Evolutionary conservation across 176 grass and related monocot species (phyloP).

Genomic region (Triticum dicoccoides): DNA sequence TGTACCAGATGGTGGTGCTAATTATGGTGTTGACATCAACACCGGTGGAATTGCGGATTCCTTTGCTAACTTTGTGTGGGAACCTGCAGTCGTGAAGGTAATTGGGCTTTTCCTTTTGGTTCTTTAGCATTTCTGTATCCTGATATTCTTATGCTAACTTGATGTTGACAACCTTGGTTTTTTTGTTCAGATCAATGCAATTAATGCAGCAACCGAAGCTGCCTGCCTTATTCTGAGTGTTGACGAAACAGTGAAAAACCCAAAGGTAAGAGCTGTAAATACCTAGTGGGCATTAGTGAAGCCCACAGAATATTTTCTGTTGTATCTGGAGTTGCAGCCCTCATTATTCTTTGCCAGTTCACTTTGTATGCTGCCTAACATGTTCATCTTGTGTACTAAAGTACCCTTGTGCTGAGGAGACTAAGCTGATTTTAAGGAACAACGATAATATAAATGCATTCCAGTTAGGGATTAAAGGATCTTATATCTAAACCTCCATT

Average conservation of each 20-base stretch:
- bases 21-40: slow-evolving; percentile 93
- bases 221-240: slow-evolving; percentile 90
- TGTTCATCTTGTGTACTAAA: neutral
- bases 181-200: slow-evolving; percentile 90
- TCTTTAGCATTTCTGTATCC: slow-evolving; percentile 1
- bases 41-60: slow-evolving; percentile 95
- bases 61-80: slow-evolving; percentile 96
- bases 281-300: neutral
- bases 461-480: neutral
- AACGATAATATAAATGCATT: neutral
- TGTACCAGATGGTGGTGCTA: slow-evolving; percentile 77
- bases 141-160: slow-evolving; percentile 1
- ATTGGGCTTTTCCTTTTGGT: slow-evolving; percentile 10
- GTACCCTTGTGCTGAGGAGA: neutral
- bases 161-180: neutral
- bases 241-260: slow-evolving; percentile 95
- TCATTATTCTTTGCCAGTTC: neutral
- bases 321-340: neutral
- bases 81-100: slow-evolving; percentile 99
- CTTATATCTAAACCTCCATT: neutral
- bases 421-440: neutral
- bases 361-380: neutral
- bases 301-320: neutral
- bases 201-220: slow-evolving; percentile 88
- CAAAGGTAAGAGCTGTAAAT: slow-evolving; percentile 64